Conservation (phyloP, 495 filamentous ascomycete species). For the Xylaria venustula region DNA sequence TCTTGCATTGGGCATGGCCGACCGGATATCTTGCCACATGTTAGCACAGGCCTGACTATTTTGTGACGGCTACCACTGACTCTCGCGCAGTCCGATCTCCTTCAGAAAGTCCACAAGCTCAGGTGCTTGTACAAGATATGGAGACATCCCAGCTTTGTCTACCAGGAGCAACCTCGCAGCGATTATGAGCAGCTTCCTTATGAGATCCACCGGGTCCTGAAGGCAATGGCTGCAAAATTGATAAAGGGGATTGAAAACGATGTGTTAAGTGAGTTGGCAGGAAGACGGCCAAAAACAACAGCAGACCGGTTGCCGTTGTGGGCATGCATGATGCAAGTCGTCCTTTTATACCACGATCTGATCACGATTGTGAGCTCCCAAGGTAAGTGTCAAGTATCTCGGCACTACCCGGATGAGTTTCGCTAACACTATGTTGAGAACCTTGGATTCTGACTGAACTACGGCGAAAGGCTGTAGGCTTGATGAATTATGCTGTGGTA, state of each 20-base stretch:
- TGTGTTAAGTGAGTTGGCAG: slow-evolving; percentile 22
- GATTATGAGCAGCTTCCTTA: slow-evolving; percentile 19
- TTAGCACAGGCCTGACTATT: slow-evolving; percentile 14
- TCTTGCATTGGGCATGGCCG: slow-evolving; percentile 18
- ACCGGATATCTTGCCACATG: slow-evolving; percentile 23
- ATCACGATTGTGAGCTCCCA: slow-evolving; percentile 12
- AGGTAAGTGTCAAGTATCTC: slow-evolving; percentile 16
- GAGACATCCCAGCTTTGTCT: slow-evolving; percentile 28
- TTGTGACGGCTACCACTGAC: slow-evolving; percentile 21
- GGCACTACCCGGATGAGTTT: not conserved
- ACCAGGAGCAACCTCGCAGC: slow-evolving; percentile 10
- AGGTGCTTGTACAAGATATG: slow-evolving; percentile 34
- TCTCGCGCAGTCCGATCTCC: slow-evolving; percentile 22
- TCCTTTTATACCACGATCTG: slow-evolving; percentile 31
- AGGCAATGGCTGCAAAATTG: slow-evolving; percentile 19
- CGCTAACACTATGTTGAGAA: slow-evolving; percentile 19
- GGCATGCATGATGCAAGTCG: slow-evolving; percentile 31
- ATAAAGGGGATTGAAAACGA: slow-evolving; percentile 26
- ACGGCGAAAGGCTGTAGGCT: not conserved
- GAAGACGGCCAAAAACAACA: slow-evolving; percentile 19
- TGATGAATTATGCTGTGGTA: slow-evolving; percentile 28
- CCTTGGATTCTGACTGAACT: not conserved
- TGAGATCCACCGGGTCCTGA: slow-evolving; percentile 24
- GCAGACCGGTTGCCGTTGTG: slow-evolving; percentile 30
- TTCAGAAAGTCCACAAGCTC: slow-evolving; percentile 30